Percentiles rank a stretch among this genome's conserved stretches.
phyloP scores from a whole-genome alignment of 768 basidiomycete genomes.

The Dacryopinax primogenitus region DNA sequence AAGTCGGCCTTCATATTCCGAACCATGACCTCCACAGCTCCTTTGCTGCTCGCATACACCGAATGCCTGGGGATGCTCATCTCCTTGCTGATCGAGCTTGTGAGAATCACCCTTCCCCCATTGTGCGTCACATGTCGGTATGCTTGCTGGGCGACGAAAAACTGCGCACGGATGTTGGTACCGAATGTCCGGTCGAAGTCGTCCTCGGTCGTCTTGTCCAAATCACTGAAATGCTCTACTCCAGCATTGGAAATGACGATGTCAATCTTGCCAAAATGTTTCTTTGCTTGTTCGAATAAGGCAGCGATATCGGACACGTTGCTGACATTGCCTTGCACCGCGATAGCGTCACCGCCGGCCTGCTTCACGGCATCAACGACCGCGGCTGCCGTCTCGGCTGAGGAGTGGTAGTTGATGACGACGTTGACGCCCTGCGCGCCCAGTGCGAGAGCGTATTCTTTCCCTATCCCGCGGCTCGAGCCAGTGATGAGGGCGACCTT shows the following conservation, averaged over 20 bases:
- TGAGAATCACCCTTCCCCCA: background rate
- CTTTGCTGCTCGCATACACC: constrained; percentile 1
- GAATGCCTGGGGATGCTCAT: background rate
- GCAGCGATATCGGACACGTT: constrained; percentile 19
- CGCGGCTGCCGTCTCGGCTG: constrained; percentile 29
- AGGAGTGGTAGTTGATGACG: constrained; percentile 40
- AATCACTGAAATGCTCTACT: background rate
- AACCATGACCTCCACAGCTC: background rate
- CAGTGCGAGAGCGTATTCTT: constrained; percentile 37
- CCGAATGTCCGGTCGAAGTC: constrained; percentile 21
- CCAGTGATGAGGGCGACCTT: constrained; percentile 25
- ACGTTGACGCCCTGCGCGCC: constrained; percentile 36
- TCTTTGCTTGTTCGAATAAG: constrained; percentile 20
- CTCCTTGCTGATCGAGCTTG: constrained; percentile 8
- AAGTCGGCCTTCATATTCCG: constrained; percentile 3
- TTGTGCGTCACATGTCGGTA: constrained; percentile 1
- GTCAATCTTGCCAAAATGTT: constrained; percentile 24
- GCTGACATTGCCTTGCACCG: constrained; percentile 37
- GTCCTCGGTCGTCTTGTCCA: constrained; percentile 17
- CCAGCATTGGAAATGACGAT: constrained; percentile 25
- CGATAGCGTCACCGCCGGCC: constrained; percentile 30
- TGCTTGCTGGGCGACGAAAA: constrained; percentile 2
- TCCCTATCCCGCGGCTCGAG: constrained; percentile 42
- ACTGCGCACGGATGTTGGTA: constrained; percentile 20
- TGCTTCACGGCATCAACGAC: constrained; percentile 31